Conservation (phyloP, 2,329 filamentous ascomycete species). For the Aphanoascus verrucosus region DNA sequence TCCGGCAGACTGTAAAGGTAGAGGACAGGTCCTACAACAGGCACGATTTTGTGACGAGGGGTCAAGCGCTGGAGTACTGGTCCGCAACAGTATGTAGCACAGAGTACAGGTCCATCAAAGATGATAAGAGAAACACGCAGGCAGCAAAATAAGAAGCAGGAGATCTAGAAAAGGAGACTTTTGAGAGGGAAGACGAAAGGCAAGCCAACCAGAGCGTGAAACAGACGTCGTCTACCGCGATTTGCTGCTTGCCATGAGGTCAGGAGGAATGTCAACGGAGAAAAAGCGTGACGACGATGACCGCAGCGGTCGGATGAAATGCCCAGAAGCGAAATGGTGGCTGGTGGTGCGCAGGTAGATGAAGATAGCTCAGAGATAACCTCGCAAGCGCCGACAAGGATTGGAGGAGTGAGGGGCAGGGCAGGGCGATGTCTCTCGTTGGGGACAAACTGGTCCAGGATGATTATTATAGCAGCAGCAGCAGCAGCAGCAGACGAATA, state of each 20-base stretch:
- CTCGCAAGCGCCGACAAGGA: constrained; percentile 14
- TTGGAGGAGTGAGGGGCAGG: constrained; percentile 6
- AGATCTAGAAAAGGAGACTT: neutral
- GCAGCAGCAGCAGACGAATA: neutral
- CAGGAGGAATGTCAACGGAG: neutral
- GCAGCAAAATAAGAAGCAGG: neutral
- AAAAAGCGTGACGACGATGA: neutral
- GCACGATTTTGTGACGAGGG: neutral
- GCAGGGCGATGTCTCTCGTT: neutral
- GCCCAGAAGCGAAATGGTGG: constrained; percentile 10
- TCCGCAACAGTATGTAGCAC: constrained; percentile 6
- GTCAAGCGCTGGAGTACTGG: neutral
- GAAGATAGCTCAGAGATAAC: constrained; percentile 10
- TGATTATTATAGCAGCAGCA: neutral
- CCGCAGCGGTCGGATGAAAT: neutral
- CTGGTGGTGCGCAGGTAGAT: constrained; percentile 7
- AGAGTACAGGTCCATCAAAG: constrained; percentile 4
- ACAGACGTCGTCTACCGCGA: constrained; percentile 2
- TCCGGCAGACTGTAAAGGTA: neutral
- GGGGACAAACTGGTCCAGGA: too few relatives aligned
- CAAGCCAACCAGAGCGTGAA: constrained; percentile 5
- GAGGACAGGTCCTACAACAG: neutral
- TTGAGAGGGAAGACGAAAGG: neutral
- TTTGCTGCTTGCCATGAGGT: constrained; percentile 7
- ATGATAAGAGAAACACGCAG: neutral